Conservation (phyloP, 805 yeast genomes). For the Sungouiozyma intestinalis region DNA sequence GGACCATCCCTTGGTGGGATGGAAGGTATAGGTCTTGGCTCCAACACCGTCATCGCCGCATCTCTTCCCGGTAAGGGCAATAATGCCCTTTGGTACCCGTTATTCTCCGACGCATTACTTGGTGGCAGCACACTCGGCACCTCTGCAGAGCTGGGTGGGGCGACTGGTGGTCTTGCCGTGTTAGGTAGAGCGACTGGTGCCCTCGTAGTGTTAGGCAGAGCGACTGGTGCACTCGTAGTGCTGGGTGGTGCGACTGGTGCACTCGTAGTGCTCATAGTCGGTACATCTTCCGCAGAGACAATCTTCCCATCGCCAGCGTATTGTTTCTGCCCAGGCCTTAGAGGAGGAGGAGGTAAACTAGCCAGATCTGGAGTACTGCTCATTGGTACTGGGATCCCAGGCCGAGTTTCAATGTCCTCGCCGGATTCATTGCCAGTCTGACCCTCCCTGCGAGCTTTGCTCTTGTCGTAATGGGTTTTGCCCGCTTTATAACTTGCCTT, state of each 20-base stretch:
- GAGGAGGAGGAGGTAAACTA: slow-evolving; percentile 32
- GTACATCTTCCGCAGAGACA: slow-evolving; percentile 1
- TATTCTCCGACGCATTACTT: not conserved
- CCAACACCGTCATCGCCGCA: too few relatives aligned
- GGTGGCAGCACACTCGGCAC: not conserved
- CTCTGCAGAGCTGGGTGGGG: not conserved
- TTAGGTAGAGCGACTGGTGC: slow-evolving; percentile 5
- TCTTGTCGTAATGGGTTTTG: slow-evolving; percentile 25
- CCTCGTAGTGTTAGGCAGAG: slow-evolving; percentile 3
- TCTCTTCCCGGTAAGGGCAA: not conserved
- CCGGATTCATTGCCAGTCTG: slow-evolving; percentile 4
- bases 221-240: slow-evolving; percentile 1
- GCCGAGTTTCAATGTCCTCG: slow-evolving; percentile 14
- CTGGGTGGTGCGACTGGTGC: slow-evolving; percentile 4
- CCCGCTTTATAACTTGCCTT: slow-evolving; percentile 34
- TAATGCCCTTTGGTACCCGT: not conserved
- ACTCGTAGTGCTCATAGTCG: not conserved
- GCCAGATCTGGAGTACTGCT: slow-evolving; percentile 5
- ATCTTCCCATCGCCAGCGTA: slow-evolving; percentile 17
- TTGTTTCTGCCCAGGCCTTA: slow-evolving; percentile 30
- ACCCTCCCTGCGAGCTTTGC: slow-evolving; percentile 11
- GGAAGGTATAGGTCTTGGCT: slow-evolving; percentile 1
- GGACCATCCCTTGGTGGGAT: slow-evolving; percentile 1
- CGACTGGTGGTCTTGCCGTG: slow-evolving; percentile 4
- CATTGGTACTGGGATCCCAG: not conserved